Evolutionary conservation across 2,329 filamentous ascomycete genomes (phyloP).

Genomic region (Phialemoniopsis sp.): DNA sequence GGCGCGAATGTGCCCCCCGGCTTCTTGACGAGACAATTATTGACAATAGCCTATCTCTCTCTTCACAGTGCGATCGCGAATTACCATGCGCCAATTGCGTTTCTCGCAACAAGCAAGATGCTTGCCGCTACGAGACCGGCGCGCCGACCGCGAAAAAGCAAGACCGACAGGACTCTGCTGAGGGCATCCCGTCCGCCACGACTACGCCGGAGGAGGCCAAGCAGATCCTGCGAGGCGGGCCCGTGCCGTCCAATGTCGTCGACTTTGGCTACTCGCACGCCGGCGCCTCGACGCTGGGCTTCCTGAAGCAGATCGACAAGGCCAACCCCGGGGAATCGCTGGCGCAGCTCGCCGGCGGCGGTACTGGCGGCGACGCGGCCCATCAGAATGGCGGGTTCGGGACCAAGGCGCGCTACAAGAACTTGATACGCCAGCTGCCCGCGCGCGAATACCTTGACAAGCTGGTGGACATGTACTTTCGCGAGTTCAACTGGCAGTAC

Average conservation of each 20-base stretch:
- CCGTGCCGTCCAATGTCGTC: constrained; percentile 35
- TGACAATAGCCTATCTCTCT: background rate
- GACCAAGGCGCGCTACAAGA: constrained; percentile 53
- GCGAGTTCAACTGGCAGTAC: constrained; percentile 58
- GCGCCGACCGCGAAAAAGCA: constrained; percentile 35
- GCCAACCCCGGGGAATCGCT: constrained; percentile 27
- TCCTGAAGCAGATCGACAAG: constrained; percentile 51
- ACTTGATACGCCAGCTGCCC: constrained; percentile 53
- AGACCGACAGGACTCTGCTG: constrained; percentile 16
- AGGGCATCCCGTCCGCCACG: constrained; percentile 7
- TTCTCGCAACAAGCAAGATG: constrained; percentile 48
- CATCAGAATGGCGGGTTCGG: constrained; percentile 32
- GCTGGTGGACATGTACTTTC: constrained; percentile 50
- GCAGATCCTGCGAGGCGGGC: constrained; percentile 17
- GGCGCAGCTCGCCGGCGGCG: constrained; percentile 20
- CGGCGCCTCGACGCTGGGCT: constrained; percentile 47
- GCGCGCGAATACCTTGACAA: constrained; percentile 49
- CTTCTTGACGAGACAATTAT: no score
- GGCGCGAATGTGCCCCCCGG: no score
- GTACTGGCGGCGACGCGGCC: constrained; percentile 9
- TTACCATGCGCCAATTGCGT: constrained; percentile 57
- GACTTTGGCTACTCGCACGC: constrained; percentile 52
- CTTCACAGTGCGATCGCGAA: constrained; percentile 50
- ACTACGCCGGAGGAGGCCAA: constrained; percentile 4
- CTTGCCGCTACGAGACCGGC: constrained; percentile 54